Evolutionary conservation across 257 asterid genomes (phyloP), one percentile per base, ranked within the genome.

Genomic region (Cynanchum wilfordii): DNA sequence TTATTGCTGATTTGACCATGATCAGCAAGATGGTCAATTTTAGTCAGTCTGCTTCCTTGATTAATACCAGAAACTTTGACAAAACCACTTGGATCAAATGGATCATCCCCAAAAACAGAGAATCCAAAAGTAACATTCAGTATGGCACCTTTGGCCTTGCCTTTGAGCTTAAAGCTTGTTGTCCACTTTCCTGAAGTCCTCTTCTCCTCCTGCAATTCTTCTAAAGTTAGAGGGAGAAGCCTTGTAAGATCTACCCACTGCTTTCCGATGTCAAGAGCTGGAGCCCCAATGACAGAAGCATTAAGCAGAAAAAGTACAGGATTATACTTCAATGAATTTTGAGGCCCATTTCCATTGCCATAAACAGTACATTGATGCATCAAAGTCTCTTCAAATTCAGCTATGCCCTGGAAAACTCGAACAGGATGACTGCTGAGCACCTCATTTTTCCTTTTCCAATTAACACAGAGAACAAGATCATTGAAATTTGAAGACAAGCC

Each of bases 121-220:
- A 91, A 94, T n/a, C 96, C 93, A 63, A 94, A 86, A 84, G 89
- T 94, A 73, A 91, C 92, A 85, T 88, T 86, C 74, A 94, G 76
- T 27, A 70, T 44, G 7, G 98, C 97, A 67, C 91, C 97, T 82
- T 87, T 86, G 76, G 95, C 97, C 82, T 75, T 83, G 66, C 97
- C 97, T 42, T 86, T 74, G 74, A 94, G 98, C 76, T 91, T 89
- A 83, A 91, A 87, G 77, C 97, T 81, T 5, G 99, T 91, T 67
- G 90, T 85, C 97, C 97, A 91, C 82, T 85, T 91, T 36, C 93
- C 97, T 8, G 91, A 80, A 69, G 86, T 78, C 84, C 92, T 79
- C 79, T 83, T 83, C 56, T 80, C 89, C 81, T 77, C 85, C 47
- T 79, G 89, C 77, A 93, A 82, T 79, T 89, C 98, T 76, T 88